These are phyloP conservation scores for Collybia nuda DNA, from an alignment of 768 basidiomycete genomes.

Conservation along the genomic window DNA sequence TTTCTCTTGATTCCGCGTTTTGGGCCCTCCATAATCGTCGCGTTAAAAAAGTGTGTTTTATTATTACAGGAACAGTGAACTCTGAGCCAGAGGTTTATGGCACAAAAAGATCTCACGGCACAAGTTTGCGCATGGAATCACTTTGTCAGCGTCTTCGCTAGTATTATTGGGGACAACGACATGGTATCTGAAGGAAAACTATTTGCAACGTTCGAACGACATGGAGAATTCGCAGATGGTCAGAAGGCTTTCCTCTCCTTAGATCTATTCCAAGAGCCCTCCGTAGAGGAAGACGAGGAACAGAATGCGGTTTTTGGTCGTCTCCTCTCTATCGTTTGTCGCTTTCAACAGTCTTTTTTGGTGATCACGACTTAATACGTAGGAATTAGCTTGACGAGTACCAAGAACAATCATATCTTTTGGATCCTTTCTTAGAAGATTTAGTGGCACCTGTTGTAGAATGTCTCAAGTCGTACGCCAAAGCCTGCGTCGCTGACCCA, in stretches of 20 bases:
- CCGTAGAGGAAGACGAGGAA: constrained; percentile 37
- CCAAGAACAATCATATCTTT: constrained; percentile 89
- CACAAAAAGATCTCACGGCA: too few species aligned
- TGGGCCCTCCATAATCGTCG: constrained; percentile 5
- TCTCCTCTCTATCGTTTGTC: constrained; percentile 52
- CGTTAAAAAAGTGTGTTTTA: too few species aligned
- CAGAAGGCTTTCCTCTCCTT: constrained; percentile 51
- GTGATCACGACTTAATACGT: neutral
- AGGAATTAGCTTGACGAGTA: constrained; percentile 76
- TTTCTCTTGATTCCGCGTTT: constrained; percentile 42
- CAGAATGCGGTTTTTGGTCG: constrained; percentile 43
- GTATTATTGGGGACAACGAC: constrained; percentile 30
- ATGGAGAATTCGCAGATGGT: constrained; percentile 54
- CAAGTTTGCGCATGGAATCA: too few species aligned
- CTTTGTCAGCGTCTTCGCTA: neutral
- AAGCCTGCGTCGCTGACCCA: constrained; percentile 31
- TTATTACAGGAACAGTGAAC: too few species aligned
- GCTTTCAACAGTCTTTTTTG: neutral
- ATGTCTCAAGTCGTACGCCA: constrained; percentile 55
- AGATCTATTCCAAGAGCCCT: constrained; percentile 44
- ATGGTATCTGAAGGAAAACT: constrained; percentile 40
- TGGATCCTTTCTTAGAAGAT: constrained; percentile 85
- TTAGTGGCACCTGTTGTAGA: constrained; percentile 78
- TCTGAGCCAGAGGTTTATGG: too few species aligned
- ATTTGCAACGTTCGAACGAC: constrained; percentile 60